Conservation (phyloP, 2,329 filamentous ascomycete genomes). For the Aphanoascus verrucosus region DNA sequence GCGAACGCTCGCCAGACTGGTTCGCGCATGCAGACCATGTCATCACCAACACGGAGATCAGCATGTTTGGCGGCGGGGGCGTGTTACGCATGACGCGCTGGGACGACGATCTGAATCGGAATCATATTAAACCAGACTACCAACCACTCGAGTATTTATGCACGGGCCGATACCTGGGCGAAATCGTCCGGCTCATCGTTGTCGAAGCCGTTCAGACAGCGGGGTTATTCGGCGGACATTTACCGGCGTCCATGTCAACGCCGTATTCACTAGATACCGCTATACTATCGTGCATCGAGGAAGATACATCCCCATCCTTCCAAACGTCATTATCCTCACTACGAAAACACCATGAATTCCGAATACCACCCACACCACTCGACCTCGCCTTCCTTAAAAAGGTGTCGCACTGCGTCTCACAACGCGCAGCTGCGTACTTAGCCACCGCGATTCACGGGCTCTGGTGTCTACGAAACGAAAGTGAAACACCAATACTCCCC, state of each 20-base stretch:
- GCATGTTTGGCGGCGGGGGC: constrained; percentile 54
- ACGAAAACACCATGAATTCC: constrained; percentile 42
- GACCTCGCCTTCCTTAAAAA: constrained; percentile 48
- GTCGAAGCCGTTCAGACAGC: constrained; percentile 48
- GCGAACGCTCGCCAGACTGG: constrained; percentile 44
- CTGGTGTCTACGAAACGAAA: constrained; percentile 45
- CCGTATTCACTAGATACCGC: constrained; percentile 51
- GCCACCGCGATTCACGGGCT: constrained; percentile 53
- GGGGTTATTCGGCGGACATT: constrained; percentile 46
- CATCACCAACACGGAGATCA: constrained; percentile 55
- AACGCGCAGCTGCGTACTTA: constrained; percentile 51
- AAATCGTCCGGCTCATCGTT: constrained; percentile 51
- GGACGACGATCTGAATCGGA: constrained; percentile 50
- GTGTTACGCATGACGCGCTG: constrained; percentile 50
- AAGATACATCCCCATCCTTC: constrained; percentile 32
- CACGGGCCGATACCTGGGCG: constrained; percentile 53
- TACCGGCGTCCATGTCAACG: constrained; percentile 46
- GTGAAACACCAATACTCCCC: constrained; percentile 27
- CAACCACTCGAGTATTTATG: constrained; percentile 56
- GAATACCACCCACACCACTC: constrained; percentile 34
- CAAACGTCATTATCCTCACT: constrained; percentile 37
- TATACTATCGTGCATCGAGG: constrained; percentile 48
- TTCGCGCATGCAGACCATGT: constrained; percentile 48
- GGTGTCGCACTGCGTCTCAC: constrained; percentile 44
- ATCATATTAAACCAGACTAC: constrained; percentile 50